phyloP scores from a whole-genome alignment of 1,139 yeast species.

The Hansenula lynferdii region DNA sequence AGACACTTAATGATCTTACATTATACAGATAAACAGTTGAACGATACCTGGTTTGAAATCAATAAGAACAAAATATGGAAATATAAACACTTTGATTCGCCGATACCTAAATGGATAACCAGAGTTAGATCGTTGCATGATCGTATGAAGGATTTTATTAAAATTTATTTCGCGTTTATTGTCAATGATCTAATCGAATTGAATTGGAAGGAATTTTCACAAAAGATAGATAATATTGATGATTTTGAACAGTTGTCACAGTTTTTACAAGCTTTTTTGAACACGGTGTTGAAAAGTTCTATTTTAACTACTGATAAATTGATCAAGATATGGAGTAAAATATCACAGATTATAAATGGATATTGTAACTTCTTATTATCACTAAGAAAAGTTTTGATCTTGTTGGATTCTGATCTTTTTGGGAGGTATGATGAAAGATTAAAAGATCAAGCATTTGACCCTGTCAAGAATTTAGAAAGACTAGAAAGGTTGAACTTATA shows the following conservation, averaged over 20 bases:
- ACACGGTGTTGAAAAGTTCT: conserved; percentile 62
- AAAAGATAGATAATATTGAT: conserved; percentile 23
- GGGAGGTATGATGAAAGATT: conserved; percentile 34
- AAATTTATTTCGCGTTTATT: conserved; percentile 51
- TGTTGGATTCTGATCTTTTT: conserved; percentile 44
- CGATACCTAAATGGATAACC: conserved; percentile 51
- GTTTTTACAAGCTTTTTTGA: conserved; percentile 53
- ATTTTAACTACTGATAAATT: conserved; percentile 59
- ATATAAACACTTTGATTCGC: conserved; percentile 35
- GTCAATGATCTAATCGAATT: conserved; percentile 58
- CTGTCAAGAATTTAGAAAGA: conserved; percentile 35
- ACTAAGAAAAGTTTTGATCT: conserved; percentile 50
- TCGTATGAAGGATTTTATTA: conserved; percentile 57
- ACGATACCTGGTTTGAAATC: conserved; percentile 70
- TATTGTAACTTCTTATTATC: conserved; percentile 52
- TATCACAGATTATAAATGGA: conserved; percentile 44
- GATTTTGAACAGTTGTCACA: conserved; percentile 49
- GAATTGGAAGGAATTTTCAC: conserved; percentile 42
- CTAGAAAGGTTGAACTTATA: conserved; percentile 42
- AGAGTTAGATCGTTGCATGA: conserved; percentile 54
- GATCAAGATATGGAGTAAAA: conserved; percentile 40
- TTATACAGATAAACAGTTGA: conserved; percentile 55
- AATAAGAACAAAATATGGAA: conserved; percentile 68
- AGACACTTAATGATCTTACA: conserved; percentile 64
- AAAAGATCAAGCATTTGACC: conserved; percentile 36